Evolutionary conservation across 2,329 filamentous ascomycete genomes (phyloP).

Genomic region (Aureobasidium mangrovei): DNA sequence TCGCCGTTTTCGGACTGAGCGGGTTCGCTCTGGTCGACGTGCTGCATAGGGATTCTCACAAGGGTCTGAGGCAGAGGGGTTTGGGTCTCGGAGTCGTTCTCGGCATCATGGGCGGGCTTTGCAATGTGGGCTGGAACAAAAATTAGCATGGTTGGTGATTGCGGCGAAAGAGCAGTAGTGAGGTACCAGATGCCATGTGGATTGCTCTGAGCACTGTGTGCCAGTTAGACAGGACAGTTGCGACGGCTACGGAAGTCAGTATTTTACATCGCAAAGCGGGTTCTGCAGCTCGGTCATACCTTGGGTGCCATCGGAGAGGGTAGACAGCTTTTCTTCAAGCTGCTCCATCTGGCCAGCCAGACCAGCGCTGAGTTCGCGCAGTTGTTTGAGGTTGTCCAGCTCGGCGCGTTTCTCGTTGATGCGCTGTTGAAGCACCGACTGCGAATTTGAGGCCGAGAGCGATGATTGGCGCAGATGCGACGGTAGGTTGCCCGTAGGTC

Average conservation of each 20-base stretch:
- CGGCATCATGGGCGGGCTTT: slow-evolving; percentile 34
- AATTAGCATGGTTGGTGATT: slow-evolving; percentile 7
- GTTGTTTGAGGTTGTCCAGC: slow-evolving; percentile 66
- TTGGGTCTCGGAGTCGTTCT: slow-evolving; percentile 35
- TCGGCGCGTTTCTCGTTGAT: slow-evolving; percentile 82
- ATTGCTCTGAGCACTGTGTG: slow-evolving; percentile 78
- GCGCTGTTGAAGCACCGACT: slow-evolving; percentile 62
- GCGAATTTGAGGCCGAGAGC: slow-evolving; percentile 40
- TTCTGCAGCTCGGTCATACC: slow-evolving; percentile 37
- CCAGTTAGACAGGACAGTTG: slow-evolving; percentile 79
- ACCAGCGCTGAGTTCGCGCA: slow-evolving; percentile 69
- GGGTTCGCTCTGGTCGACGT: slow-evolving; percentile 32
- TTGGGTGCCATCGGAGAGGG: slow-evolving; percentile 73
- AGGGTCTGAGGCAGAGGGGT: slow-evolving; percentile 67
- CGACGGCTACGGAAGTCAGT: slow-evolving; percentile 52
- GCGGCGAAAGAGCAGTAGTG: not conserved
- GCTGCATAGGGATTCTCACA: slow-evolving; percentile 76
- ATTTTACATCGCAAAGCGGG: not conserved
- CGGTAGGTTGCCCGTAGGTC: slow-evolving; percentile 37
- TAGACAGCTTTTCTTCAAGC: slow-evolving; percentile 67
- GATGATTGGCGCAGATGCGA: slow-evolving; percentile 60
- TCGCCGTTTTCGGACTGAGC: slow-evolving; percentile 22
- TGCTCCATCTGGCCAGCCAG: slow-evolving; percentile 76
- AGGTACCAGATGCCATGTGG: slow-evolving; percentile 74
- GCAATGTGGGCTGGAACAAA: slow-evolving; percentile 56